These are phyloP conservation scores for Daldinia concentrica DNA, from an alignment of 495 filamentous ascomycete genomes.

Conservation along the genomic window DNA sequence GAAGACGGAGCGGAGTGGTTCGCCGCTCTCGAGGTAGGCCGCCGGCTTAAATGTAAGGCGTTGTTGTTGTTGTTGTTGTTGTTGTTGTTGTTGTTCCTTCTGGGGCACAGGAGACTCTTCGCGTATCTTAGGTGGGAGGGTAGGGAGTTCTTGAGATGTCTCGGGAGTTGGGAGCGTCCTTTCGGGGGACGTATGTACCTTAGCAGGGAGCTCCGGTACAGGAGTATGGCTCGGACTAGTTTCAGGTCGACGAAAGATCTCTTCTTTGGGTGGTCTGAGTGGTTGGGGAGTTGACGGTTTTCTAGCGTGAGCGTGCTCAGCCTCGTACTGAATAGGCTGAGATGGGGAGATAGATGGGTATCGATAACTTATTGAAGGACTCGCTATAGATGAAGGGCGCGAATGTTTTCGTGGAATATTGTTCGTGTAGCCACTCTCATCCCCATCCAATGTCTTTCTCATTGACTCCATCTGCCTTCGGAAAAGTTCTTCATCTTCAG, in stretches of 20 bases:
- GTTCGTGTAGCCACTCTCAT: slow-evolving; percentile 4
- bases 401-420: not conserved
- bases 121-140: slow-evolving; percentile 50
- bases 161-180: slow-evolving; percentile 9
- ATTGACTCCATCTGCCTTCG: slow-evolving; percentile 60
- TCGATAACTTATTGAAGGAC: slow-evolving; percentile 44
- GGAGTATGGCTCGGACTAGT: slow-evolving; percentile 11
- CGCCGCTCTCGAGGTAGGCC: slow-evolving; percentile 87
- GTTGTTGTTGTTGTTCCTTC: slow-evolving; percentile 46
- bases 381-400: not conserved
- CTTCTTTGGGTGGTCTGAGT: slow-evolving; percentile 58
- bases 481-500: slow-evolving; percentile 57
- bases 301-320: slow-evolving; percentile 20
- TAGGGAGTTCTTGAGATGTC: slow-evolving; percentile 38
- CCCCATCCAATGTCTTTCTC: slow-evolving; percentile 53
- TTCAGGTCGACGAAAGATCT: slow-evolving; percentile 12
- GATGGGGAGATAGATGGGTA: slow-evolving; percentile 63
- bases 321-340: slow-evolving; percentile 53
- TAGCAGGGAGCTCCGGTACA: slow-evolving; percentile 40
- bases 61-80: no score
- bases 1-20: slow-evolving; percentile 85
- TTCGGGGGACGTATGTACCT: slow-evolving; percentile 34
- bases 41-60: slow-evolving; percentile 79
- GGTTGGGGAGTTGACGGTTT: slow-evolving; percentile 45
- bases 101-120: slow-evolving; percentile 37